phyloP scores from a whole-genome alignment of 2,329 filamentous ascomycete species.

The Hirsutella thompsonii region DNA sequence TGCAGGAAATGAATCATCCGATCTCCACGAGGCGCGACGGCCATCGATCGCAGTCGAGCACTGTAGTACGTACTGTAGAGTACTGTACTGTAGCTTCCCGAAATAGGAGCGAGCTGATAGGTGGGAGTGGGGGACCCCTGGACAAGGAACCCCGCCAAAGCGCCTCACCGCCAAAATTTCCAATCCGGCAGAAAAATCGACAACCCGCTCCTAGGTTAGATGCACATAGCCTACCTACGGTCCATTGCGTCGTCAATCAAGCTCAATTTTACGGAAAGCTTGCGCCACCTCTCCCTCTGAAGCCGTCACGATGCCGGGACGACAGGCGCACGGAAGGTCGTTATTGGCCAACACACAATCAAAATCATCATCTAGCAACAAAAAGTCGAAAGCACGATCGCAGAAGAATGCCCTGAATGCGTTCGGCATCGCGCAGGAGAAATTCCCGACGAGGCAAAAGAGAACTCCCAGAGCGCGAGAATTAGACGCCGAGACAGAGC shows the following conservation, averaged over 20 bases:
- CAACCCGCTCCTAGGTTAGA: conserved; percentile 1
- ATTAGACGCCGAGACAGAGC: conserved; percentile 32
- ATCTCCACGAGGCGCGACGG: neutral
- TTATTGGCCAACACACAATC: conserved; percentile 26
- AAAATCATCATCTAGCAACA: conserved; percentile 21
- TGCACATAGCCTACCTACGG: too few species aligned
- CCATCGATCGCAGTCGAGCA: too few species aligned
- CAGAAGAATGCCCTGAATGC: conserved; percentile 41
- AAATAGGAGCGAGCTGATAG: conserved; percentile 16
- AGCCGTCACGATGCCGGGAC: conserved; percentile 36
- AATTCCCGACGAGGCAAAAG: conserved; percentile 33
- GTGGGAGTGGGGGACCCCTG: conserved; percentile 12
- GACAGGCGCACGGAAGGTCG: conserved; percentile 44
- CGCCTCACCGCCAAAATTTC: conserved; percentile 18
- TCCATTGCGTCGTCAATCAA: too few species aligned
- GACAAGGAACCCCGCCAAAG: conserved; percentile 13
- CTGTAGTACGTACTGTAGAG: too few species aligned
- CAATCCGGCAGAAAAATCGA: conserved; percentile 16
- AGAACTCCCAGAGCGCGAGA: conserved; percentile 37
- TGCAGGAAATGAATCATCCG: neutral
- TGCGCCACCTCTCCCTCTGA: neutral
- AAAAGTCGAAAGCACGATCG: conserved; percentile 32
- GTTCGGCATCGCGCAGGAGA: conserved; percentile 42
- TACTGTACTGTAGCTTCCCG: too few species aligned
- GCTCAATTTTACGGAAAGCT: neutral